phyloP scores from a whole-genome alignment of 1,284 basidiomycete species.

The Puccinia polysora region DNA sequence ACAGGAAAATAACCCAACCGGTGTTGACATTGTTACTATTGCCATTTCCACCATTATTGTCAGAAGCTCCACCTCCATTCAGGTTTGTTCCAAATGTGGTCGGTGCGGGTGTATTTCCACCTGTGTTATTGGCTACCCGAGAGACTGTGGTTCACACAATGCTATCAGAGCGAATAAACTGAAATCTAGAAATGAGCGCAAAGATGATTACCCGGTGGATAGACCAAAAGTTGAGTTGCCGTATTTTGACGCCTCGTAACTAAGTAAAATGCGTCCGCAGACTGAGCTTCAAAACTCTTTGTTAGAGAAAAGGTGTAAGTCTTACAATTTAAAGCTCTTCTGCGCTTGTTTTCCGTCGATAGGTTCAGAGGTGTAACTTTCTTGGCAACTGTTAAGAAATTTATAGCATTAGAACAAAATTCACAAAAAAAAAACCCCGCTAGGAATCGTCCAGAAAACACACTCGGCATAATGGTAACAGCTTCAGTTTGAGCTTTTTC shows the following conservation, averaged over 20 bases:
- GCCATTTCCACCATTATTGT: slow-evolving; percentile 31
- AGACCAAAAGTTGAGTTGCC: slow-evolving; percentile 17
- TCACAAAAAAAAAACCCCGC: not conserved
- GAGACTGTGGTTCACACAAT: slow-evolving; percentile 18
- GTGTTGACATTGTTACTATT: slow-evolving; percentile 1
- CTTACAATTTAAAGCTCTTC: not conserved
- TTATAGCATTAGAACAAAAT: not conserved
- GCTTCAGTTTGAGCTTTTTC: slow-evolving; percentile 32
- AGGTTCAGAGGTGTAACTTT: slow-evolving; percentile 26
- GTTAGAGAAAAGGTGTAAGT: not conserved
- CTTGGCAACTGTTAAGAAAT: slow-evolving; percentile 17
- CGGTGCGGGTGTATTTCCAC: slow-evolving; percentile 2
- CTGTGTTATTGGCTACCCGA: not conserved
- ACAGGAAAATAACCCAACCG: not conserved
- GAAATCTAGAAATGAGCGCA: not conserved
- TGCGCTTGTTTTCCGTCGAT: not conserved
- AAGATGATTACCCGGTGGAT: slow-evolving; percentile 13
- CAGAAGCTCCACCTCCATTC: slow-evolving; percentile 4
- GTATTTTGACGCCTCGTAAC: not conserved
- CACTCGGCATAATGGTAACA: slow-evolving; percentile 36
- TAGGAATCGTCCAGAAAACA: not conserved
- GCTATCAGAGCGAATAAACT: not conserved
- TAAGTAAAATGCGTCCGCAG: not conserved
- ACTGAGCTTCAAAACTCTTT: not conserved
- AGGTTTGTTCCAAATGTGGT: slow-evolving; percentile 32